These are phyloP conservation scores for Malbranchea zuffiana DNA, from an alignment of 2,329 filamentous ascomycete species.

Conservation along the genomic window DNA sequence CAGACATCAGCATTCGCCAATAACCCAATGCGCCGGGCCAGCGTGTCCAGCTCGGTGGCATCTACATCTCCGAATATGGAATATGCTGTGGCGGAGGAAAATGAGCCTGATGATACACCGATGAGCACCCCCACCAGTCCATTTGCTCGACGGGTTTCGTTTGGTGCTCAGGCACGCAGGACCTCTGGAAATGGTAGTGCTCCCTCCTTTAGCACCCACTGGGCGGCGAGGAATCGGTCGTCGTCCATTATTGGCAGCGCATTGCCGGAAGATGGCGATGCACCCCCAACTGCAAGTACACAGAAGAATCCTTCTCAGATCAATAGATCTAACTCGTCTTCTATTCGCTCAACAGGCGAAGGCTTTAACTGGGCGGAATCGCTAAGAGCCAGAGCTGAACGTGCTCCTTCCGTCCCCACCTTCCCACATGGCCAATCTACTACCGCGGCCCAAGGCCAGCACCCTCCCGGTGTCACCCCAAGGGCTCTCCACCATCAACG, in stretches of 20 bases:
- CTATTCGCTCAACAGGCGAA: constrained; percentile 55
- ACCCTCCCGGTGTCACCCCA: no score
- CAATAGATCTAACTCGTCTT: constrained; percentile 36
- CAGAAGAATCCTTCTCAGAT: constrained; percentile 24
- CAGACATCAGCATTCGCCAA: constrained; percentile 39
- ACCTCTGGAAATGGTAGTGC: constrained; percentile 51
- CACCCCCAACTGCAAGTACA: constrained; percentile 29
- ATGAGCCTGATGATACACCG: constrained; percentile 51
- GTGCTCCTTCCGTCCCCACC: constrained; percentile 43
- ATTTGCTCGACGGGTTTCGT: constrained; percentile 69
- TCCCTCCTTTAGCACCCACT: constrained; percentile 32
- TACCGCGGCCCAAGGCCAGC: constrained; percentile 3
- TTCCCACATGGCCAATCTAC: no score
- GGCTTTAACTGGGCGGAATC: constrained; percentile 97
- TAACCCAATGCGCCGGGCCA: constrained; percentile 44
- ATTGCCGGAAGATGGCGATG: constrained; percentile 15
- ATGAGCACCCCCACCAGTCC: constrained; percentile 58
- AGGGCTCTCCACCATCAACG: constrained; percentile 33
- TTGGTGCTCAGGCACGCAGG: constrained; percentile 68
- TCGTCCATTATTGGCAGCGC: constrained; percentile 20
- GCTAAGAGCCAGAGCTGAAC: constrained; percentile 82
- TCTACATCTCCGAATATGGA: constrained; percentile 33
- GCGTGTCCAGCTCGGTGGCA: constrained; percentile 52
- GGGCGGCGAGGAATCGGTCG: constrained; percentile 20
- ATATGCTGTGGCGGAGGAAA: constrained; percentile 52